Conservation (phyloP, 192 early-diverging fungal species). For the Phlyctochytrium planicorne region DNA sequence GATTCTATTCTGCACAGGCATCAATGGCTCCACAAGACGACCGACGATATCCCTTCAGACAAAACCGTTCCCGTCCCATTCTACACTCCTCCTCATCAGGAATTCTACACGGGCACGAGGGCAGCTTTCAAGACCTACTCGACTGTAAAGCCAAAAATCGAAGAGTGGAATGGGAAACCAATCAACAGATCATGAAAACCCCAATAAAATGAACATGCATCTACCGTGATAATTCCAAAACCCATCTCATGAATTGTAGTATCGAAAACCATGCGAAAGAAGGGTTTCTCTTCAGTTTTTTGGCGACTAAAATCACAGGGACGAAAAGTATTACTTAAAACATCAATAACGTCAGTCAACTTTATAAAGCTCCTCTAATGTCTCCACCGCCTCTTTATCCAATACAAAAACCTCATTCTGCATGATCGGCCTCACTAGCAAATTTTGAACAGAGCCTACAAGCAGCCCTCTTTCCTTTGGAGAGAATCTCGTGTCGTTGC, state of each 20-base stretch:
- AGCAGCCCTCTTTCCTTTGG: not conserved
- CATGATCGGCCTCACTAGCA: conserved; percentile 40
- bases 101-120: conserved; percentile 47
- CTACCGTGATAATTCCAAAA: no score
- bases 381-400: conserved; percentile 54
- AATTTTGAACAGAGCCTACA: conserved; percentile 33
- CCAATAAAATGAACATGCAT: no score
- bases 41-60: conserved; percentile 49
- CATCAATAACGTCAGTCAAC: conserved; percentile 26
- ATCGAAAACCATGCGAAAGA: no score
- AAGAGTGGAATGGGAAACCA: no score
- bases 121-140: conserved; percentile 54
- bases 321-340: no score
- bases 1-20: conserved; percentile 32
- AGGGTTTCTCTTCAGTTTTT: no score
- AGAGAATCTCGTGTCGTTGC: not conserved
- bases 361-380: conserved; percentile 49
- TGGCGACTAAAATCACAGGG: no score
- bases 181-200: no score
- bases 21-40: conserved; percentile 54
- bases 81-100: conserved; percentile 30
- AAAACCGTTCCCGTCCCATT: conserved; percentile 44
- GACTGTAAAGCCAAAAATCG: conserved; percentile 46
- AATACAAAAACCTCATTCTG: conserved; percentile 47
- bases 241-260: no score